Base-by-base conservation (phyloP, 176 grass and related monocot species). In the Rhynchospora breviuscula region DNA sequence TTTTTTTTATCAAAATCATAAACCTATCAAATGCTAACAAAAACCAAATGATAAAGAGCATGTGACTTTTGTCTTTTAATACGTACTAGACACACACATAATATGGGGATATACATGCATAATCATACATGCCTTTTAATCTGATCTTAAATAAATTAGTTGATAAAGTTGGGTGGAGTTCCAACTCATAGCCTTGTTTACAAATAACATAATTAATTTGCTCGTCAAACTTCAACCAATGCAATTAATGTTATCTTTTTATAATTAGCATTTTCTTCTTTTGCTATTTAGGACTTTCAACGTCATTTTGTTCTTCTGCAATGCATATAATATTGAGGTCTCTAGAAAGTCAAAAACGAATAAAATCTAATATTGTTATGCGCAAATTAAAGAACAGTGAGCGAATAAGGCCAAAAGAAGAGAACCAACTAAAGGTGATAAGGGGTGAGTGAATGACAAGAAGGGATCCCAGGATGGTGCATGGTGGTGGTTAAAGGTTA, bases 351-450 rank as follows among this genome's bases (percentile, higher is more conserved):
- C 2, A 57, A 78, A 31, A 56, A 78, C 23, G 22, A 56, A 78
- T 35, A 81, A 81, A 23, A 81, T 81, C 18, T 63, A 63, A 44
- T 19, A 62, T 60, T 61, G n/a, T 44, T 60, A 40, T 81, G 59
- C 8, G 8, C 43, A 47, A 81, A 81, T 63, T 19, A 81, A 61
- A 62, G 59, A 63, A 45, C 49, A 57, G 73, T 35, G 51, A 77
- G 73, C 53, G 73, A 78, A 78, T 57, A 57, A 78, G 49, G 51
- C 73, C 73, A 78, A 82, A 82, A 67, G 60, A 49, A 31, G 60
- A 76, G 18, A 74, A 85, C 58, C 62, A 33, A 29, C 26, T 65
- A 84, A 84, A 85, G 60, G 73, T 86, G 84, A 80, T 86, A 79
- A 80, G 44, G 75, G 26, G 21, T 58, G 84, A 59, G 84, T 67